Evolutionary conservation across 768 basidiomycete species (phyloP), one percentile per base, ranked within the genome.

Genomic region (Amanita pseudoporphyria): DNA sequence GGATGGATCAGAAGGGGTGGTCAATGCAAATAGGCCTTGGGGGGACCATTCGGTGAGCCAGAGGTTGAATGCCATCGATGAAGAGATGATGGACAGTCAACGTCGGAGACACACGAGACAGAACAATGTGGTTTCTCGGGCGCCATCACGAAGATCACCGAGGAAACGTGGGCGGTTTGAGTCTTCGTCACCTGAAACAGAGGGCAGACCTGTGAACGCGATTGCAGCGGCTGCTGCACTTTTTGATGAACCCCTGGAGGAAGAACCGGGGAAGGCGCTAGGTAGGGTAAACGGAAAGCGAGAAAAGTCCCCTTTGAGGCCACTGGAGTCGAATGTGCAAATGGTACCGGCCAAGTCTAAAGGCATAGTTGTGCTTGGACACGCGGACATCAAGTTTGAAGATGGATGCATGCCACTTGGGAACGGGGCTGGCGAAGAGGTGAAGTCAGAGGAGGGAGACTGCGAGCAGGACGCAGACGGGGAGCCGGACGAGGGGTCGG

Each of bases 381-480:
- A 24, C 21, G 61, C 64, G 18, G 69, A 67, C 43, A 65, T 72
- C 37, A 76, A 76, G 58, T 71, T 70, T n/a, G 80, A 81, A 58
- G 78, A 78, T 51, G 54, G 65, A 47, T 74, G 67, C 26, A 80
- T 78, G 26, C 76, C 78, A 1, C 57, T 69, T 35, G 71, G 73
- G 54, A 57, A 62, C 56, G 63, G n/a, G n/a, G n/a, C n/a, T n/a
- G n/a, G 62, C 26, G 56, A 54, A 38, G 61, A 62, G 44, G 57
- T 66, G 4, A 74, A 78, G 48, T 68, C 67, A 35, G 76, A 73
- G 46, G 65, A 64, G 30, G 64, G 61, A 10, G 70, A 62, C 49
- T 74, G 61, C 57, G 69, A 71, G 45, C 71, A 75, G 37, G 62
- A 60, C 50, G 63, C 57, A 47, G 64, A 60, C 45, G 56, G 60